A percentile compares a stretch with the other conserved stretches of the same genome.
These are phyloP conservation scores for Penium margaritaceum DNA, from an alignment of 139 green algal genomes.

Conservation along the genomic window DNA sequence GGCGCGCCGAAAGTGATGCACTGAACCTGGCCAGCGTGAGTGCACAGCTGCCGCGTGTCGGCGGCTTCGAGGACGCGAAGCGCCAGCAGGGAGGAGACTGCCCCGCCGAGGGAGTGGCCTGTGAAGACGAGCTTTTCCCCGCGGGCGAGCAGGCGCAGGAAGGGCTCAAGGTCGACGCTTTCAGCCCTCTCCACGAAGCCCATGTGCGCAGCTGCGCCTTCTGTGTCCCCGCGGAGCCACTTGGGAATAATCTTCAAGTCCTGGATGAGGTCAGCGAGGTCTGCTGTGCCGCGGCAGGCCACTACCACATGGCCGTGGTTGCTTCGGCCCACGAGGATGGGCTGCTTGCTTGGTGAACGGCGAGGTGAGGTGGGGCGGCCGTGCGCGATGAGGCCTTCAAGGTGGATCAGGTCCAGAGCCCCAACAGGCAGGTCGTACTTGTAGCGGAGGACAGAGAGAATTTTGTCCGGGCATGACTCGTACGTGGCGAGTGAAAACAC, in stretches of 20 bases:
- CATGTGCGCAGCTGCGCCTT: slow-evolving; percentile 11
- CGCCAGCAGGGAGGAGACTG: slow-evolving; percentile 22
- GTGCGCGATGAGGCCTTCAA: not conserved
- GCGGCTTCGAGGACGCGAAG: slow-evolving; percentile 26
- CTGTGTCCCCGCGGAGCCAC: not conserved
- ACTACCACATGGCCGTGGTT: slow-evolving; percentile 20
- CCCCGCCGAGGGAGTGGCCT: slow-evolving; percentile 33
- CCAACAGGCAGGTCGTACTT: slow-evolving; percentile 35
- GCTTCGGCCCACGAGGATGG: slow-evolving; percentile 14
- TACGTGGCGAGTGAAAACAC: slow-evolving; percentile 25
- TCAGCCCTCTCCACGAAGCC: slow-evolving; percentile 30
- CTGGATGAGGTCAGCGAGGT: not conserved
- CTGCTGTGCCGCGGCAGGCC: slow-evolving; percentile 19
- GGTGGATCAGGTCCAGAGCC: slow-evolving; percentile 20
- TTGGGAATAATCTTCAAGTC: slow-evolving; percentile 26
- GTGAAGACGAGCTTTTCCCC: slow-evolving; percentile 33
- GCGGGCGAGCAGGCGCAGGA: slow-evolving; percentile 1
- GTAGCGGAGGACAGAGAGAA: slow-evolving; percentile 13
- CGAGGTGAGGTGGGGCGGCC: no score
- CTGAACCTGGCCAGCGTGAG: slow-evolving; percentile 11
- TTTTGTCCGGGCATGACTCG: slow-evolving; percentile 14
- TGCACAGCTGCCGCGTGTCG: not conserved
- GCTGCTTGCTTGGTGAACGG: no score
- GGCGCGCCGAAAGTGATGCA: slow-evolving; percentile 34
- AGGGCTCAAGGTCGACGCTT: slow-evolving; percentile 6